Percentiles rank a stretch among this genome's conserved stretches.
Conservation (phyloP, 2,329 filamentous ascomycete species). For the Sarocladium strictum region DNA sequence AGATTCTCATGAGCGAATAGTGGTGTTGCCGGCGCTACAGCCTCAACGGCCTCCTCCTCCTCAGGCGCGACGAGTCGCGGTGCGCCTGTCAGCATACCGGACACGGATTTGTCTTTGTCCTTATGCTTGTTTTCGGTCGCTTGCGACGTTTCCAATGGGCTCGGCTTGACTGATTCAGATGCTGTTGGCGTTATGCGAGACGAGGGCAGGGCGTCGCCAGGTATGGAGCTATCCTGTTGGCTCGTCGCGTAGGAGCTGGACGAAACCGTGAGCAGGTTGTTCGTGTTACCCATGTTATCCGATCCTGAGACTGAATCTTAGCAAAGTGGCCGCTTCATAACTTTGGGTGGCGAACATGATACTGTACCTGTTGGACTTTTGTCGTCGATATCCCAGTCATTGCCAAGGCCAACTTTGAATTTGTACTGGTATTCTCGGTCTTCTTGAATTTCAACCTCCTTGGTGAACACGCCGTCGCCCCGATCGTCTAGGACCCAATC, state of each 20-base stretch:
- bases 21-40: conserved; percentile 20
- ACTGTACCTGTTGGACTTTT: conserved; percentile 50
- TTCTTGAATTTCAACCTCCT: conserved; percentile 46
- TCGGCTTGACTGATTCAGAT: background rate
- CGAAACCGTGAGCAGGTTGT: conserved; percentile 35
- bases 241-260: conserved; percentile 10
- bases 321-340: background rate
- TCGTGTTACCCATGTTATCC: conserved; percentile 41
- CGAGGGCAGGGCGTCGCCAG: conserved; percentile 12
- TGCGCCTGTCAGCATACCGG: background rate
- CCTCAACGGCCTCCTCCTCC: background rate
- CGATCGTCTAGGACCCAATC: conserved; percentile 40
- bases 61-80: background rate
- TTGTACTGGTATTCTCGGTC: conserved; percentile 67
- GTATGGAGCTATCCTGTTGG: conserved; percentile 12
- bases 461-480: conserved; percentile 53
- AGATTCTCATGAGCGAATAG: conserved; percentile 43
- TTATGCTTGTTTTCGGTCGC: background rate
- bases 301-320: conserved; percentile 14
- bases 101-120: background rate
- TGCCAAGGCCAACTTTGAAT: conserved; percentile 57
- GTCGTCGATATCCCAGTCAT: conserved; percentile 68
- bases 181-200: conserved; percentile 8
- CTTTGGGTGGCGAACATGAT: background rate
- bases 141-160: background rate